Evolutionary conservation across 2,329 filamentous ascomycete genomes (phyloP), one percentile per base, ranked within the genome.

Genomic region (Colletotrichum tabaci): DNA sequence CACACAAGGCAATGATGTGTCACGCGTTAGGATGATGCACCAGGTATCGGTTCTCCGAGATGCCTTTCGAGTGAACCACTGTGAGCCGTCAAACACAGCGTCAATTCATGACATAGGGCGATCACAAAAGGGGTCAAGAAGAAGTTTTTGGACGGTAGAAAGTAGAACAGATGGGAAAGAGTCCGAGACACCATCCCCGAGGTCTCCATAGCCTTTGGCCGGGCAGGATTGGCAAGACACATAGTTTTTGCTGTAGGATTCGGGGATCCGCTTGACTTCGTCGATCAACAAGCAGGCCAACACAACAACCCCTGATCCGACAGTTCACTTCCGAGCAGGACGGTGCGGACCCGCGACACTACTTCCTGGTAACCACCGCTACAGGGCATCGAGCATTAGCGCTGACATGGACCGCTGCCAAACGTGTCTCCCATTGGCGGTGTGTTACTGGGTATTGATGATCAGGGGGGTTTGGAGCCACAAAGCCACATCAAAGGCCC

Each of bases 341-440:
- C 23, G 9, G 52, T 26, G 55, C 62, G 56, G 68, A 67, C 67
- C 68, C 44, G n/a, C 26, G 44, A 38, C 50, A 47, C 26, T 26
- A 42, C 58, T 57, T 46, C 63, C 57, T 67, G 47, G 63, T 63
- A 44, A n/a, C 23, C 57, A 67, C 61, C 35, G 65, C 69, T 47
- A 63, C 65, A 30, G 65, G 65, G 65, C 38, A 30, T 60, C 46
- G 35, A 44, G 52, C 67, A 35, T 42, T 72, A 69, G 69, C 53
- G 69, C 65, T 64, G 57, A 67, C 69, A 60, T 40, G 58, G 53
- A 49, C 58, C 40, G 56, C 58, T 35, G 58, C 15, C 30, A 15
- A 15, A 35, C 49, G 40, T 35, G n/a, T 26, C 40, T 26, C n/a
- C 57, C 47, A 68, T 68, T 72, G 66, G 69, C 40, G 30, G 58